Percentiles rank a stretch among this genome's conserved stretches.
Evolutionary conservation across 805 yeast species (phyloP).

Genomic region (Hanseniaspora clermontiae): DNA sequence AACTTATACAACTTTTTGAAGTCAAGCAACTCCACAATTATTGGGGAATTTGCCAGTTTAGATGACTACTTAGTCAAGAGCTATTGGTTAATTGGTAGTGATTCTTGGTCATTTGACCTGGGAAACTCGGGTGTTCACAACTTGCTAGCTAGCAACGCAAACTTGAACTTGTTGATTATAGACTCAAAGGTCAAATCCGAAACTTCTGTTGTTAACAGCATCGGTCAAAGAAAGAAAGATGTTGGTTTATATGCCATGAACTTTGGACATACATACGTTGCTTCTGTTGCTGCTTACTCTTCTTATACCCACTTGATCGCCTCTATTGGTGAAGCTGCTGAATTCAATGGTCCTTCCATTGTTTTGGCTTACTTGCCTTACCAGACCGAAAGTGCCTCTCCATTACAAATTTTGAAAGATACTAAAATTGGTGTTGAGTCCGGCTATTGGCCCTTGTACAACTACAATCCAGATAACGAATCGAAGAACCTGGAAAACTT

Average conservation of each 20-base stretch:
- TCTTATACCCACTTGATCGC: constrained; percentile 88
- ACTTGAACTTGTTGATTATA: constrained; percentile 71
- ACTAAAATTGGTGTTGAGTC: constrained; percentile 82
- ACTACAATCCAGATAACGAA: constrained; percentile 57
- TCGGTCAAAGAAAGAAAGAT: constrained; percentile 61
- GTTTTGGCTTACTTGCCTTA: constrained; percentile 84
- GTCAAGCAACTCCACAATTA: constrained; percentile 32
- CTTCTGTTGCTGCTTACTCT: constrained; percentile 85
- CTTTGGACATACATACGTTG: constrained; percentile 78
- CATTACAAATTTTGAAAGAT: constrained; percentile 65
- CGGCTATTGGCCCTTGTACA: constrained; percentile 93
- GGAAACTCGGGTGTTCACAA: constrained; percentile 88
- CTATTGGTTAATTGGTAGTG: constrained; percentile 85
- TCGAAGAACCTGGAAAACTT: constrained; percentile 40
- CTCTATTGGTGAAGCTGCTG: constrained; percentile 80
- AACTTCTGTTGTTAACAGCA: constrained; percentile 22
- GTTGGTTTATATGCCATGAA: constrained; percentile 92
- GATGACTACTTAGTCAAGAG: constrained; percentile 38
- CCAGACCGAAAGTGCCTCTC: constrained; percentile 47
- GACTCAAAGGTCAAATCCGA: constrained; percentile 57
- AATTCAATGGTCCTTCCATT: constrained; percentile 79
- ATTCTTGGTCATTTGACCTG: constrained; percentile 86
- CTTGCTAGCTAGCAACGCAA: constrained; percentile 59
- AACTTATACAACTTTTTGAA: constrained; percentile 31
- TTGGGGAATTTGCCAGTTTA: constrained; percentile 29